A percentile compares a stretch with the other conserved stretches of the same genome.
Conservation (phyloP, 352 stramenopile species). For the Pythium sp. region DNA sequence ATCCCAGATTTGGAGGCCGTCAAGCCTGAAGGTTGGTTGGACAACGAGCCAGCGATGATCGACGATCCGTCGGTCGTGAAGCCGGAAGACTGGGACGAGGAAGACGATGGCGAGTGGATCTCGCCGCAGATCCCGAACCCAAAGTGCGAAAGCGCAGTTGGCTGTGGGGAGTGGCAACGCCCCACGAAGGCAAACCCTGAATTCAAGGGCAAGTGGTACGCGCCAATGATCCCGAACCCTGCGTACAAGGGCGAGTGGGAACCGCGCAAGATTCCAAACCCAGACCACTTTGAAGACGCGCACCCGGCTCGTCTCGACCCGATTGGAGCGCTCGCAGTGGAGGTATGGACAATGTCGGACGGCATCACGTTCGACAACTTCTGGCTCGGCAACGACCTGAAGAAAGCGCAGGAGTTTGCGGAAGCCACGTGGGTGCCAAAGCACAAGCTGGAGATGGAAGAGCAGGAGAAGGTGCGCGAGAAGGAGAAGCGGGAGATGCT, state of each 20-base stretch:
- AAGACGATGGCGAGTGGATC: constrained; percentile 91
- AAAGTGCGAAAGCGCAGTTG: constrained; percentile 74
- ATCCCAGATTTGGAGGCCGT: constrained; percentile 83
- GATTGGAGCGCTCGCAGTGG: constrained; percentile 88
- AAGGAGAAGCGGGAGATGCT: constrained; percentile 33
- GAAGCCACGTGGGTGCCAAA: constrained; percentile 75
- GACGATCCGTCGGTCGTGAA: constrained; percentile 75
- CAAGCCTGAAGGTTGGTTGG: constrained; percentile 91
- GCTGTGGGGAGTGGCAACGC: constrained; percentile 90
- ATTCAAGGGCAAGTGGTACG: constrained; percentile 92
- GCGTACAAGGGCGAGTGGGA: constrained; percentile 91
- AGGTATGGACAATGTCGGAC: constrained; percentile 90
- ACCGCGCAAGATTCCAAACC: constrained; percentile 89
- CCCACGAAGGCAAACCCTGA: constrained; percentile 88
- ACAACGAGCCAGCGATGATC: constrained; percentile 79
- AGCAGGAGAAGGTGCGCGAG: constrained; percentile 48
- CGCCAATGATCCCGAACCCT: constrained; percentile 90
- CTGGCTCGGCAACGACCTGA: constrained; percentile 83
- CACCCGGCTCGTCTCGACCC: constrained; percentile 80
- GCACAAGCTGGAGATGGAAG: constrained; percentile 58
- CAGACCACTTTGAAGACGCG: constrained; percentile 84
- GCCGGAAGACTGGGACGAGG: constrained; percentile 94
- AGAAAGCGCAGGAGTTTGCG: constrained; percentile 77
- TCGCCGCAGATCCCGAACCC: constrained; percentile 88
- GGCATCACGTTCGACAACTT: constrained; percentile 94